Percentiles rank a stretch among this genome's conserved stretches.
These are phyloP conservation scores for Neopestalotiopsis sp. DNA, from an alignment of 2,329 filamentous ascomycete species.

Conservation along the genomic window DNA sequence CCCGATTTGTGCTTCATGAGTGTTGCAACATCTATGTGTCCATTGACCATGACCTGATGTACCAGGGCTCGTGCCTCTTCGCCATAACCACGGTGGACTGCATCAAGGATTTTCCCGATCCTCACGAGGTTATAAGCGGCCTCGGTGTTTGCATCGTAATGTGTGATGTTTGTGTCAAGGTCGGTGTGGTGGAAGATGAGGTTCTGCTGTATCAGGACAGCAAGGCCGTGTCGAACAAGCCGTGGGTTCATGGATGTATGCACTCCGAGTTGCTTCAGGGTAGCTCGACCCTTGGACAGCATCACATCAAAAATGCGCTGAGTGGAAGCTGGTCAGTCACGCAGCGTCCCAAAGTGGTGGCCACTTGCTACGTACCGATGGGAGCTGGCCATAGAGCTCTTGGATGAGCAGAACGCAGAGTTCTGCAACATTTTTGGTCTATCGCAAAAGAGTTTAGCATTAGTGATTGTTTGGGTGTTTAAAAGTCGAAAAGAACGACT, in stretches of 20 bases:
- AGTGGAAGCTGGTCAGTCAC: conserved; percentile 12
- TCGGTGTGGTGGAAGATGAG: conserved; percentile 77
- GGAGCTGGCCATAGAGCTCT: conserved; percentile 89
- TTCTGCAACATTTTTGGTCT: conserved; percentile 80
- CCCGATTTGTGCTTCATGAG: conserved; percentile 57
- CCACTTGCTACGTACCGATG: conserved; percentile 69
- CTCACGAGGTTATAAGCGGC: conserved; percentile 84
- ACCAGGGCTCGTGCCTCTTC: conserved; percentile 75
- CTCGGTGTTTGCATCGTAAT: conserved; percentile 83
- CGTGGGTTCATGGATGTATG: conserved; percentile 75
- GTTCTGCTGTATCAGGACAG: conserved; percentile 86
- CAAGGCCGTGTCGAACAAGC: conserved; percentile 81
- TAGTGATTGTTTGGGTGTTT: neutral
- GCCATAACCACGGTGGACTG: conserved; percentile 77
- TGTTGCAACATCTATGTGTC: conserved; percentile 76
- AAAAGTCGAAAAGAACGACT: neutral
- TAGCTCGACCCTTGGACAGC: conserved; percentile 78
- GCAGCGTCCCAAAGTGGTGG: neutral
- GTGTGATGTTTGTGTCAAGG: conserved; percentile 64
- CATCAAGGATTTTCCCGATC: conserved; percentile 78
- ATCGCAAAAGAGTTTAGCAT: neutral
- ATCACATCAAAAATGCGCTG: conserved; percentile 87
- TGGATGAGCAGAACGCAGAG: conserved; percentile 89
- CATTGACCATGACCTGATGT: conserved; percentile 75
- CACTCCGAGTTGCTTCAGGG: conserved; percentile 70